A percentile compares a stretch with the other conserved stretches of the same genome.
Evolutionary conservation across 78 protist genomes (phyloP).

Genomic region (Carpediemonas membranifera): DNA sequence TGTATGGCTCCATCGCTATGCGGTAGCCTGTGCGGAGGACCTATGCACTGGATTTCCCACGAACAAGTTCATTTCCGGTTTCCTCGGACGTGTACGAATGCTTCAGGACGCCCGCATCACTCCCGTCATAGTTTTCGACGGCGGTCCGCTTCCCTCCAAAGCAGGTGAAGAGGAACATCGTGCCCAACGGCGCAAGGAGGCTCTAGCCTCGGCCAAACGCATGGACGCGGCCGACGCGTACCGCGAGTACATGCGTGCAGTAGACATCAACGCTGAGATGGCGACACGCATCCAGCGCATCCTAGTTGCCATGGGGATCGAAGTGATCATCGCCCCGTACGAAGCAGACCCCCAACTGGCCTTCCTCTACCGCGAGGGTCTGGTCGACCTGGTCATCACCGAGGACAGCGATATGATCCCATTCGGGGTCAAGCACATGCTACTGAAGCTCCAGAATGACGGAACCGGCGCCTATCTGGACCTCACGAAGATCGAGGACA

Average conservation of each 20-base stretch:
- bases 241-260: neutral
- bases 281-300: no score
- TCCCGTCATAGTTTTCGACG: slow-evolving; percentile 26
- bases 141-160: slow-evolving; percentile 16
- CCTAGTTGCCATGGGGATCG: slow-evolving; percentile 39
- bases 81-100: neutral
- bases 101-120: neutral
- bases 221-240: neutral
- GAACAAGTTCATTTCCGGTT: neutral
- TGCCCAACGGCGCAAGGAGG: neutral
- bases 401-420: slow-evolving; percentile 83
- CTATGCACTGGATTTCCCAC: neutral
- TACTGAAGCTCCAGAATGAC: no score
- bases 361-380: slow-evolving; percentile 42
- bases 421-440: slow-evolving; percentile 19
- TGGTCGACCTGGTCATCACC: slow-evolving; percentile 63
- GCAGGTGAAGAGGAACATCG: slow-evolving; percentile 4
- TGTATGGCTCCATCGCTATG: neutral
- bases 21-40: neutral
- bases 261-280: neutral
- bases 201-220: neutral
- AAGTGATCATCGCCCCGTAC: slow-evolving; percentile 86
- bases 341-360: slow-evolving; percentile 98
- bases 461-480: slow-evolving; percentile 5
- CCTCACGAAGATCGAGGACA: neutral